phyloP scores from a whole-genome alignment of 2,329 filamentous ascomycete genomes.

The Phialocephala sp. region DNA sequence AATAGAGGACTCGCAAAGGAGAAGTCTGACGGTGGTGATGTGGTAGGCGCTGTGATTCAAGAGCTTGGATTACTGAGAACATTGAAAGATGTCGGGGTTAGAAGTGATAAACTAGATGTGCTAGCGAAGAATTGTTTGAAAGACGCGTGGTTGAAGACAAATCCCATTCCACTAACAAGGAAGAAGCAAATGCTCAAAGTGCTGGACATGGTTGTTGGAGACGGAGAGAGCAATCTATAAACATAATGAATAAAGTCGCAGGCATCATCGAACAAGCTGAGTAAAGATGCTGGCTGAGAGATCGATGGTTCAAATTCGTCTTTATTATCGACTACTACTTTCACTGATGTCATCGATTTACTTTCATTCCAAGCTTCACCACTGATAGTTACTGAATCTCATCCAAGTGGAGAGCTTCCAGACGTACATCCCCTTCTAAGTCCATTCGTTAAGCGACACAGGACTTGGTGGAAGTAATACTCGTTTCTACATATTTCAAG shows the following conservation, averaged over 20 bases:
- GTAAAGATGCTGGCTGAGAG: too few relatives aligned
- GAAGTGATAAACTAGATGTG: slow-evolving; percentile 52
- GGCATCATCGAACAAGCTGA: too few relatives aligned
- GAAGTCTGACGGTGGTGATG: slow-evolving; percentile 53
- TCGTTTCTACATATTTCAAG: not conserved
- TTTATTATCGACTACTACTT: too few relatives aligned
- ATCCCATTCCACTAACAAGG: slow-evolving; percentile 47
- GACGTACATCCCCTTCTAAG: not conserved
- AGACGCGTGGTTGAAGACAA: slow-evolving; percentile 55
- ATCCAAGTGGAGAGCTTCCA: not conserved
- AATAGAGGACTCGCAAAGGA: slow-evolving; percentile 23
- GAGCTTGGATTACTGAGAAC: slow-evolving; percentile 58
- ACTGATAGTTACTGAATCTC: not conserved
- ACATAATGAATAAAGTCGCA: not conserved
- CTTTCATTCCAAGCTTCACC: not conserved
- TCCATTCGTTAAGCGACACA: not conserved
- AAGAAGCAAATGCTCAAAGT: slow-evolving; percentile 39
- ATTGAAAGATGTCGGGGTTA: slow-evolving; percentile 55
- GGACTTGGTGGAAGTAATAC: not conserved
- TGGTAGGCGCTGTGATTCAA: slow-evolving; percentile 55
- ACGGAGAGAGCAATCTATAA: slow-evolving; percentile 16
- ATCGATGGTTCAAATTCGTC: too few relatives aligned
- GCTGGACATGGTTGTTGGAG: slow-evolving; percentile 45
- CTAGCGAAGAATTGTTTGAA: slow-evolving; percentile 55
- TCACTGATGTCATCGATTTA: not conserved